phyloP scores from a whole-genome alignment of 352 stramenopile species.

The Globisporangium perplexum region DNA sequence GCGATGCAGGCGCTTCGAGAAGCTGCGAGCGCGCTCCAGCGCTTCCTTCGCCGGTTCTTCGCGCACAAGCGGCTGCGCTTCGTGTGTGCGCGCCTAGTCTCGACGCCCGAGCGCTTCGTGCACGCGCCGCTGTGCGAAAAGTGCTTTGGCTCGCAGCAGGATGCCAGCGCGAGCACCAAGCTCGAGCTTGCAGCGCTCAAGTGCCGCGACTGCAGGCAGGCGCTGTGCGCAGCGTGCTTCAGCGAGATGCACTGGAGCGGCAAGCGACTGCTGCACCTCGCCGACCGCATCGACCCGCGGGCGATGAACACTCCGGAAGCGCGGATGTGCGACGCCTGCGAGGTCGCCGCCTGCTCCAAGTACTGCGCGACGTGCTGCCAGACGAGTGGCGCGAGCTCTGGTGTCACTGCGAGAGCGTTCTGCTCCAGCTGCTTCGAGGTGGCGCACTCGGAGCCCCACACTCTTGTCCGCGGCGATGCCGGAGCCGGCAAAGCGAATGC shows the following conservation, averaged over 20 bases:
- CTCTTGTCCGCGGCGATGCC: too few relatives aligned
- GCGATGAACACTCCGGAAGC: neutral
- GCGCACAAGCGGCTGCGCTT: constrained; percentile 5
- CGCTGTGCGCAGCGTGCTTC: constrained; percentile 21
- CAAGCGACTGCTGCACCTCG: constrained; percentile 31
- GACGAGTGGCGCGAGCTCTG: too few relatives aligned
- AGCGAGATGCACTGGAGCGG: constrained; percentile 18
- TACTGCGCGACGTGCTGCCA: neutral
- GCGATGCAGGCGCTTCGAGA: constrained; percentile 11
- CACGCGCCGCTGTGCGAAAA: constrained; percentile 33
- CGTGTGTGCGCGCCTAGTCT: constrained; percentile 3
- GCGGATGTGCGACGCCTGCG: neutral
- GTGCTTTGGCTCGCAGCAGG: constrained; percentile 13
- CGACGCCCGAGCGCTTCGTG: constrained; percentile 17
- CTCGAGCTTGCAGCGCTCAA: constrained; percentile 16
- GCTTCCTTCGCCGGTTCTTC: constrained; percentile 1
- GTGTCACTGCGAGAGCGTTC: neutral
- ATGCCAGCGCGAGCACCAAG: neutral
- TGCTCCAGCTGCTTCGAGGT: neutral
- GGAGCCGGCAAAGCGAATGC: neutral
- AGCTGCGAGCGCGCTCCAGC: neutral
- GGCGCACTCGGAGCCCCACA: neutral
- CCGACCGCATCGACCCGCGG: constrained; percentile 22
- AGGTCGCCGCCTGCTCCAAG: neutral
- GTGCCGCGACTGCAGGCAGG: neutral